Evolutionary conservation across 768 basidiomycete genomes (phyloP), one percentile per base, ranked within the genome.

Genomic region (Hericium coralloides): DNA sequence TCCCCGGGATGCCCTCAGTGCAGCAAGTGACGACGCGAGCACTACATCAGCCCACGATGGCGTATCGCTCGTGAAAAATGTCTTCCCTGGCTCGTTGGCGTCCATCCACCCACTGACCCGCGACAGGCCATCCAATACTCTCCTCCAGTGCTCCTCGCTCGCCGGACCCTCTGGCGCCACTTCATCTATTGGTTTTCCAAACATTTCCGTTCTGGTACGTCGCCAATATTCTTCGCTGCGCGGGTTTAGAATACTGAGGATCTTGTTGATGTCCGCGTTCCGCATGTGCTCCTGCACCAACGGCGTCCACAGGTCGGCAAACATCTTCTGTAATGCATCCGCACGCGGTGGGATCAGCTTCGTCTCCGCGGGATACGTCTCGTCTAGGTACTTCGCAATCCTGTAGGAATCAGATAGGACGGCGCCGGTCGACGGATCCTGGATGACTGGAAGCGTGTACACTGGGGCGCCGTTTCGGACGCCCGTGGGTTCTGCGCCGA

Each of bases 321-420:
- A 50, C 49, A 25, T 14, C 15, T 17, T 36, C 20, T 25, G 49
- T 10, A 50, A 36, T 23, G 49, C 23, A 8, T 52, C 18, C 38
- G n/a, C 6, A 15, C 36, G 6, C 2, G 15, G 8, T 12, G 36
- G 3, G 7, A 37, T 14, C 14, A 52, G 17, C 36, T 3, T 25
- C 38, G 23, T 18, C 52, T 25, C n/a, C n/a, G 26, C 38, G 0
- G 81, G 78, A 60, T 80, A 83, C 1, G 70, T 69, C 1, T 68
- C 65, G 55, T 83, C 80, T 56, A 83, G 71, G 64, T 83, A 81
- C 17, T 70, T 60, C 0, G 76, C 79, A 55, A 83, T 82, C 31
- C 58, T 62, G 37, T 66, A 60, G 0, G 79, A 80, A 38, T 81
- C 77, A 10, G 73, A 59, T 31, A 82, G 36, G 8, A 67, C 56